phyloP scores from a whole-genome alignment of 2,329 filamentous ascomycete species.

The Aspergillus cejpii region DNA sequence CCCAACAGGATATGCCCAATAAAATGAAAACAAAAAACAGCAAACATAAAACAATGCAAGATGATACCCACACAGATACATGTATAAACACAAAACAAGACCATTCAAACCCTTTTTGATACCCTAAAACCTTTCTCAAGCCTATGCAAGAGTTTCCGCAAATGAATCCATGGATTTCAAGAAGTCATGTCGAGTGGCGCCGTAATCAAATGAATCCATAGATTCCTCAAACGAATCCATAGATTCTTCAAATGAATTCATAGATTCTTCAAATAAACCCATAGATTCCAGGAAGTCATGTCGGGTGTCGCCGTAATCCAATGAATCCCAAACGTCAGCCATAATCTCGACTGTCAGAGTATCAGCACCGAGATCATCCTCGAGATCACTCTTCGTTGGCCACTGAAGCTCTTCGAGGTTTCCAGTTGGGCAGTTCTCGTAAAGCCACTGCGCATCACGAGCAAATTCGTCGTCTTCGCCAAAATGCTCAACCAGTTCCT shows the following conservation, averaged over 20 bases:
- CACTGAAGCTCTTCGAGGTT: conserved; percentile 20
- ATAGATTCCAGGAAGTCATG: conserved; percentile 10
- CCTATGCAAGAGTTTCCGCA: conserved; percentile 9
- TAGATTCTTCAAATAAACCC: conserved; percentile 15
- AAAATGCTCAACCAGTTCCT: no score
- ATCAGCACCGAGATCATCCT: conserved; percentile 15
- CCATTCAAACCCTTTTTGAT: neutral
- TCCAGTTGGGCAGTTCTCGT: conserved; percentile 21
- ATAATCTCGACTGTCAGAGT: conserved; percentile 10
- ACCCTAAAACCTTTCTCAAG: neutral
- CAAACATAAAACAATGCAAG: neutral
- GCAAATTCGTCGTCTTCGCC: conserved; percentile 20
- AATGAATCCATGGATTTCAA: no score
- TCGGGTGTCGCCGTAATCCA: conserved; percentile 13
- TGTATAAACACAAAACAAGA: neutral
- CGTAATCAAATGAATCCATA: no score
- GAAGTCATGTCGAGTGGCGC: no score
- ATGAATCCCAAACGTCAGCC: conserved; percentile 13
- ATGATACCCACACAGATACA: neutral
- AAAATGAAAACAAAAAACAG: conserved; percentile 1
- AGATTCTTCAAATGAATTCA: no score
- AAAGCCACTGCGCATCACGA: conserved; percentile 24
- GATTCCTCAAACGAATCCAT: conserved; percentile 15
- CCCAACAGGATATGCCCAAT: neutral
- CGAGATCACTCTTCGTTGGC: conserved; percentile 15